Conservation (phyloP, 23 red algal species). For the Gracilaria vermiculophylla region DNA sequence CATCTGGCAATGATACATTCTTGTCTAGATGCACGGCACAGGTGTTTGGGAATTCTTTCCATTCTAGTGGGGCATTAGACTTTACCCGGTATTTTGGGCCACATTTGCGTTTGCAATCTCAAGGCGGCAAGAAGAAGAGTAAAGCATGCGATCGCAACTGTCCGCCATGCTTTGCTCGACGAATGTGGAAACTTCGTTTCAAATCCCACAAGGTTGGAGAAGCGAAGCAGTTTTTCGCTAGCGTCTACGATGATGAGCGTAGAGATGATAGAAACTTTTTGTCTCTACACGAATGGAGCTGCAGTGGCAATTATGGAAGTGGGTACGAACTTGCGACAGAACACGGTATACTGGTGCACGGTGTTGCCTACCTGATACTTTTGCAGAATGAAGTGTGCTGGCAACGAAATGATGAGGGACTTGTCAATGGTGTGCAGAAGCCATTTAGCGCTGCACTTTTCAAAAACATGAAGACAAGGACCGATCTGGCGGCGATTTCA, state of each 20-base stretch:
- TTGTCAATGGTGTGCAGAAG: conserved; percentile 9
- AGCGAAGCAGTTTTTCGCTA: background rate
- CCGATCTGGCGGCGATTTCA: background rate
- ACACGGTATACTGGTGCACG: conserved; percentile 19
- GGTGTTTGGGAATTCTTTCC: conserved; percentile 33
- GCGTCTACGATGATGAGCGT: background rate
- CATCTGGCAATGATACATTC: conserved; percentile 3
- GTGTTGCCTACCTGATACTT: conserved; percentile 24
- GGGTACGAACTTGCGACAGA: conserved; percentile 46
- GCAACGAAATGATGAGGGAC: background rate
- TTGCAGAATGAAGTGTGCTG: conserved; percentile 39
- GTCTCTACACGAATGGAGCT: background rate
- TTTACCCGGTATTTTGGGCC: conserved; percentile 43
- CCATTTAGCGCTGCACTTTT: background rate
- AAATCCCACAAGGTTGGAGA: background rate
- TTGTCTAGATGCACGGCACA: conserved; percentile 2
- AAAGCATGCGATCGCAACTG: conserved; percentile 17
- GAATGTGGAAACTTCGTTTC: conserved; percentile 59
- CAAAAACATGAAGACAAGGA: background rate
- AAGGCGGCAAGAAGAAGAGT: conserved; percentile 25
- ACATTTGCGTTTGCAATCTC: background rate
- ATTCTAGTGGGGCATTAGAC: conserved; percentile 11
- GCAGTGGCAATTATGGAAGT: conserved; percentile 39
- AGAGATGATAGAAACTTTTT: conserved; percentile 22
- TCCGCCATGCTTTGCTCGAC: conserved; percentile 41